These are phyloP conservation scores for Camellia japonica DNA, from an alignment of 148 eudicot genomes.

Conservation along the genomic window DNA sequence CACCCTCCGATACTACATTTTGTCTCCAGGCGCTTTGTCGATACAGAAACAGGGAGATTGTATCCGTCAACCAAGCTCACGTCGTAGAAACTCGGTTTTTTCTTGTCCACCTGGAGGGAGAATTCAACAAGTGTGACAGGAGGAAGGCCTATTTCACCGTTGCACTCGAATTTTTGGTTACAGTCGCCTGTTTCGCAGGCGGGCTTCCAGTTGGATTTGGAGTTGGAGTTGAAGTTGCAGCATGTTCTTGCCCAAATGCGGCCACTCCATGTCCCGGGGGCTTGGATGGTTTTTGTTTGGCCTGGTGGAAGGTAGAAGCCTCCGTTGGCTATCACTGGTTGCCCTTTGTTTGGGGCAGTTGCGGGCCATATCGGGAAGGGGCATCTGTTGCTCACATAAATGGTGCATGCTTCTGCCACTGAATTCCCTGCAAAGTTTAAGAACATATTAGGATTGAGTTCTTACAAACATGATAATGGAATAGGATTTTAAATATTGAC, in stretches of 20 bases:
- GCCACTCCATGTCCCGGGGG: conserved; percentile 70
- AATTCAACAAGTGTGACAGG: conserved; percentile 69
- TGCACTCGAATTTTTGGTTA: conserved; percentile 48
- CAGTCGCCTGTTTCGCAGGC: conserved; percentile 75
- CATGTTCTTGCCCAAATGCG: conserved; percentile 76
- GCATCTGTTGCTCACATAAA: conserved; percentile 61
- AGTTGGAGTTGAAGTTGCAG: conserved; percentile 47
- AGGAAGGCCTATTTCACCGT: conserved; percentile 55
- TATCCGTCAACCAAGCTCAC: conserved; percentile 78
- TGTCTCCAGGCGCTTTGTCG: neutral
- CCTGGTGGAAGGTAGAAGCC: conserved; percentile 58
- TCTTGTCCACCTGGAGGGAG: conserved; percentile 40
- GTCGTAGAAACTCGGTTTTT: conserved; percentile 57
- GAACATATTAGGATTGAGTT: too few relatives aligned
- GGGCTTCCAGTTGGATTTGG: conserved; percentile 28
- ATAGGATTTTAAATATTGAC: too few relatives aligned
- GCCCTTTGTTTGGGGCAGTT: conserved; percentile 65
- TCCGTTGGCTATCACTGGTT: conserved; percentile 52
- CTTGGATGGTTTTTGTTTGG: conserved; percentile 26
- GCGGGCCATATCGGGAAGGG: conserved; percentile 82
- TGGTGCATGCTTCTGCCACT: conserved; percentile 40
- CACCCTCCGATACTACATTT: conserved; percentile 57
- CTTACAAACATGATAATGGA: neutral
- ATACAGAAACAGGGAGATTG: conserved; percentile 57
- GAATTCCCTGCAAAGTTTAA: conserved; percentile 12